Base-by-base conservation (phyloP, 345 rosid species). In the Melastoma malabathricum region DNA sequence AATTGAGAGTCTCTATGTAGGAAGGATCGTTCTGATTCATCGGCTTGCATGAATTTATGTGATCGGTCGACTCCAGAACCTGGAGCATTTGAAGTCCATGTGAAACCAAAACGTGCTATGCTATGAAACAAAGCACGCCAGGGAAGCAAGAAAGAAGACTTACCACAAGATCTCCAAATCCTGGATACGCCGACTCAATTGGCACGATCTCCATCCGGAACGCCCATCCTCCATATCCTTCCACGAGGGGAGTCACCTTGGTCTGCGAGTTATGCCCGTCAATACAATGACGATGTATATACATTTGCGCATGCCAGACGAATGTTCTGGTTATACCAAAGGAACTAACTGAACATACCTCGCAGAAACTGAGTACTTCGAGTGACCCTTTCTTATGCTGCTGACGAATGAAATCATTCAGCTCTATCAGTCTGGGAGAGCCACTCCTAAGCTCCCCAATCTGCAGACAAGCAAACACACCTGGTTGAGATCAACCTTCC, bases 191-290 rank as follows among this genome's bases (percentile, higher is more conserved):
- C 20, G 98, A 92, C 67, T 92, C 98, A 10, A 87, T 81, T 15
- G 98, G 82, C 45, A 87, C 98, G n/a, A 92, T 72, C 65, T 92
- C 98, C 93, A 81, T 63, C 55, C 98, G 77, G 19, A 84, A 74
- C 43, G 98, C 98, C 96, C 95, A 87, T 64, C 97, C 98, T 54
- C 98, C 95, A 48, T 84, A 92, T 34, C 98, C 97, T 79, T 87
- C 95, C 51, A 92, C 98, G 8, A 92, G 83, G 50, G 98, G 95
- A 25, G 95, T 84, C 51, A 92, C 90, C 73, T 92, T 81, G 45
- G 98, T 84, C 98, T 92, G 85, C 73, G 74, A 54, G 54, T 14
- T 16, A 59, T 27, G 10, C 12, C 44, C 45, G 43, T 20, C 51
- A 8, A 17, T 23, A 43, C n/a, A 18, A 25, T 22, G 25, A 22